Base-by-base conservation (phyloP, 2,329 filamentous ascomycete genomes). In the Fusarium algeriense region DNA sequence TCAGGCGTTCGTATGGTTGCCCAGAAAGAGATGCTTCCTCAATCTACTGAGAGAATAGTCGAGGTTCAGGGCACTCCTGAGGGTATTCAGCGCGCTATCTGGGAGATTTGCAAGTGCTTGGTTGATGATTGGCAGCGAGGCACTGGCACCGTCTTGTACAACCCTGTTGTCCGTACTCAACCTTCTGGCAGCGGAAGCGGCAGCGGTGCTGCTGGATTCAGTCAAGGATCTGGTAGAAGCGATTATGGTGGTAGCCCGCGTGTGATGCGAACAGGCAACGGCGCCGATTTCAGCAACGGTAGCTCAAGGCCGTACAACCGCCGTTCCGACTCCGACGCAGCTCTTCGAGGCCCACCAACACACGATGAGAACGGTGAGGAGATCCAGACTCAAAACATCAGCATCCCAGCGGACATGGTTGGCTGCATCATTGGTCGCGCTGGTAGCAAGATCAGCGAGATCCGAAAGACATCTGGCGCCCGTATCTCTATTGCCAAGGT, bases 381-480 rank as follows among this genome's bases (percentile, higher is more conserved):
- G 82, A 93, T 98, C 68, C 95, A 98, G 83, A 99, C 96, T 3
- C 96, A 99, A 80, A 99, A 99, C 85, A 99, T 99, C 84, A 98
- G 94, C 86, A 99, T 99, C 78, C 96, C 96, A 30, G 95, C 96
- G 50, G 96, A 99, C 85, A 99, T 99, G 96, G 96, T 99, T 81
- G 96, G 96, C 75, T 99, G 96, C 85, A 99, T 99, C 84, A 99
- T 99, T 80, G 96, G 96, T 74, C 92, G 95, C 73, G 94, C 88
- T 59, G 96, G 96, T 73, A 95, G 89, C 86, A 99, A 99, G 89
- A 99, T 99, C 80, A 98, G 94, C 81, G 96, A 99, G 85, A 99
- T 99, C 77, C 93, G 96, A 82, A 97, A 97, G 87, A 95, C 92
- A 69, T 99, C 96, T 59, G 95, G 95, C 67, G 96, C 96, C 69